phyloP scores from a whole-genome alignment of 2,329 filamentous ascomycete species.

The Botryosphaeria dothidea region DNA sequence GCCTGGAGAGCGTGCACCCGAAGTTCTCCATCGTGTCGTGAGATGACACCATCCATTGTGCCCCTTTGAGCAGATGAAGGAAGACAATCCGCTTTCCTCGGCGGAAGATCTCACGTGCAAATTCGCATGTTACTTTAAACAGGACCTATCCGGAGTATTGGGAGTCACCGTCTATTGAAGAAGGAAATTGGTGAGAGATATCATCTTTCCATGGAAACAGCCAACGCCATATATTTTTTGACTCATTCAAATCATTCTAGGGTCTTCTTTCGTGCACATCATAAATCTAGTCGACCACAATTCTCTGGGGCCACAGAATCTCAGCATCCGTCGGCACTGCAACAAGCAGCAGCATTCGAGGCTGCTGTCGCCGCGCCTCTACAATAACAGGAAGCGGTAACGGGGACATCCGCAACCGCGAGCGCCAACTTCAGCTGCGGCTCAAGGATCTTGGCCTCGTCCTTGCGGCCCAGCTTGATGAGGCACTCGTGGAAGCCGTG shows the following conservation, averaged over 20 bases:
- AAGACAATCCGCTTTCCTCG: background rate
- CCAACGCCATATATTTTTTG: too few species aligned
- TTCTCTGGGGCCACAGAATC: background rate
- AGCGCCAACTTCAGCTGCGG: conserved; percentile 54
- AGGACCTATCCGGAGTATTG: too few species aligned
- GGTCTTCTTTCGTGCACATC: too few species aligned
- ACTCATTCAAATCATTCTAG: too few species aligned
- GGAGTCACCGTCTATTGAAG: too few species aligned
- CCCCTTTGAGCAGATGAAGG: background rate
- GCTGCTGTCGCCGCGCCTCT: background rate
- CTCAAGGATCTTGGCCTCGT: conserved; percentile 51
- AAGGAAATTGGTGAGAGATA: too few species aligned
- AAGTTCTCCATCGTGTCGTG: background rate
- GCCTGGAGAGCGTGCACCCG: background rate
- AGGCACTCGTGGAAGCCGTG: conserved; percentile 74
- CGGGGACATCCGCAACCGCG: conserved; percentile 60
- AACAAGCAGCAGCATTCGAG: background rate
- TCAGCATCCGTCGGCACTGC: background rate
- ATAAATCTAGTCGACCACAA: too few species aligned
- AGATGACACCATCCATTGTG: background rate
- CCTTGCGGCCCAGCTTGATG: conserved; percentile 50
- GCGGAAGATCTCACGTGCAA: too few species aligned
- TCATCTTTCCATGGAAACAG: too few species aligned
- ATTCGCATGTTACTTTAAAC: too few species aligned
- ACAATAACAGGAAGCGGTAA: conserved; percentile 62